phyloP scores from a whole-genome alignment of 208 protist species.

The Vickermania ingenoplastis region DNA sequence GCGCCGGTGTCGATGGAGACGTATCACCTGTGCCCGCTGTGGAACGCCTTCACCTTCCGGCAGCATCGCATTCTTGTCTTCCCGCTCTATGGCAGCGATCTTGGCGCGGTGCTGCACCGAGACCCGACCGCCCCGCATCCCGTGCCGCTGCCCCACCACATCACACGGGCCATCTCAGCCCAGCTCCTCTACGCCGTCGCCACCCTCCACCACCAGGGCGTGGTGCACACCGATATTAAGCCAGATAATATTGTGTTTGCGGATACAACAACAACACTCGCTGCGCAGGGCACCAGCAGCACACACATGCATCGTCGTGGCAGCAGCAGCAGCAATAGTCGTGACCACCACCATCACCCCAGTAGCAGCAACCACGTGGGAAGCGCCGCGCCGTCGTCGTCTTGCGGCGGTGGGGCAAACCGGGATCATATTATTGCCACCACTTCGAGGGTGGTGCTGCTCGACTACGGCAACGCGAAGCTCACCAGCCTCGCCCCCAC shows the following conservation, averaged over 20 bases:
- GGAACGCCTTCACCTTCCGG: conserved; percentile 31
- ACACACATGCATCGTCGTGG: neutral
- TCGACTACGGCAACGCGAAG: conserved; percentile 95
- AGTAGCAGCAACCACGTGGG: neutral
- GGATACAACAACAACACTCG: too few species aligned
- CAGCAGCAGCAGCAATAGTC: neutral
- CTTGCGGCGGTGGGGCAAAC: neutral
- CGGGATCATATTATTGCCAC: neutral
- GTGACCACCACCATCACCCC: neutral
- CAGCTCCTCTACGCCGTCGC: conserved; percentile 76
- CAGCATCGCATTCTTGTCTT: conserved; percentile 51
- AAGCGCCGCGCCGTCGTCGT: neutral
- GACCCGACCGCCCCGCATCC: conserved; percentile 11
- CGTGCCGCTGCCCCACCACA: conserved; percentile 15
- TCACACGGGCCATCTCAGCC: conserved; percentile 32
- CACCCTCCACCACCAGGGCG: conserved; percentile 40
- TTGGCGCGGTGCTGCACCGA: conserved; percentile 45
- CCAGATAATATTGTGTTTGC: conserved; percentile 78
- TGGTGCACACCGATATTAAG: conserved; percentile 95
- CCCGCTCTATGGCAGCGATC: conserved; percentile 46
- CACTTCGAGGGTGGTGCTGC: conserved; percentile 84
- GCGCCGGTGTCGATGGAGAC: conserved; percentile 6
- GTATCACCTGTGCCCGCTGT: conserved; percentile 19
- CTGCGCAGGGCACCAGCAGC: too few species aligned
- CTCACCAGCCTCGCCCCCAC: conserved; percentile 54